Evolutionary conservation across 1,284 basidiomycete genomes (phyloP).

Genomic region (Fomitopsis betulina): DNA sequence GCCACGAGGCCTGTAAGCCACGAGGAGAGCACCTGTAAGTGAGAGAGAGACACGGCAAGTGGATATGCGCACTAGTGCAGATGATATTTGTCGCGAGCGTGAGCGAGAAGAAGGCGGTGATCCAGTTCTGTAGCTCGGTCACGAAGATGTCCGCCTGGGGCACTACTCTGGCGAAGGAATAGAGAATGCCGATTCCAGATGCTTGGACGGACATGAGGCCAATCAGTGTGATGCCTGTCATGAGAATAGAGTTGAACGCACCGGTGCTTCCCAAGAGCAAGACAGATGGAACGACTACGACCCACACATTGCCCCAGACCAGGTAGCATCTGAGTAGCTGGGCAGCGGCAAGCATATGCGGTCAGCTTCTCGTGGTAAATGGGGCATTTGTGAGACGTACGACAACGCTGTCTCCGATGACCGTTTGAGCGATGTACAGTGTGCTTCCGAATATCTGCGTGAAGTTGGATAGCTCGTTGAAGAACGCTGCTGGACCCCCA

Average conservation of each 20-base stretch:
- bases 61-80: not conserved
- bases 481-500: not conserved
- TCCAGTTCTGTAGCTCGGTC: not conserved
- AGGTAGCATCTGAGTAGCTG: not conserved
- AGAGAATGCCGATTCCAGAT: not conserved
- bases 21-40: not conserved
- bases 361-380: not conserved
- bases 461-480: not conserved
- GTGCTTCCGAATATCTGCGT: not conserved
- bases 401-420: not conserved
- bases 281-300: not conserved
- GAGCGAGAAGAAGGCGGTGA: not conserved
- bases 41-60: not conserved
- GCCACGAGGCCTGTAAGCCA: not conserved
- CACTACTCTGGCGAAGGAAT: not conserved
- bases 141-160: not conserved
- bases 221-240: not conserved
- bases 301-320: not conserved
- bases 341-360: not conserved
- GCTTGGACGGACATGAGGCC: not conserved
- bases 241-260: not conserved
- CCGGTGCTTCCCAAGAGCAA: not conserved
- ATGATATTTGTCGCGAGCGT: not conserved
- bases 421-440: not conserved
- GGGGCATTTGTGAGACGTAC: not conserved